phyloP scores from a whole-genome alignment of 176 grass and related monocot genomes.

The Miscanthus lutarioriparius region DNA sequence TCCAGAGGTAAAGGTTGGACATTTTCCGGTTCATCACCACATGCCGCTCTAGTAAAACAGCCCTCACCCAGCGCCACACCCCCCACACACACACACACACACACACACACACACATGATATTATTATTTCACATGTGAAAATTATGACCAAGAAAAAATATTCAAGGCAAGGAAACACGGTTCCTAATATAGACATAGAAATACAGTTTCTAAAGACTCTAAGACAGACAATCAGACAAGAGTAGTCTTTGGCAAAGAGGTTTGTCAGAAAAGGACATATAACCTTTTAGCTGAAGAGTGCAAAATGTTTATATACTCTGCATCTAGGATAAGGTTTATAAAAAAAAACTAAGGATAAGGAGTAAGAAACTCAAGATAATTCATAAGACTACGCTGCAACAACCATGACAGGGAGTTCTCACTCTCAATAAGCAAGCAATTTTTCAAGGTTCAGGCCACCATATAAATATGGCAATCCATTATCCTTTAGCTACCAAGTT shows the following conservation, averaged over 20 bases:
- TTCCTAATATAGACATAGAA: neutral
- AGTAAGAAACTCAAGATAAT: constrained; percentile 3
- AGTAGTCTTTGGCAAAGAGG: neutral
- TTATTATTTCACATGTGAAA: neutral
- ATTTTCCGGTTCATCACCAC: neutral
- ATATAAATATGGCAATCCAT: constrained; percentile 8
- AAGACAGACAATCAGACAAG: neutral
- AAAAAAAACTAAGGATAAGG: constrained; percentile 1
- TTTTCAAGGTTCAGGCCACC: neutral
- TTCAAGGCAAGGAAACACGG: neutral
- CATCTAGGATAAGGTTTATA: neutral
- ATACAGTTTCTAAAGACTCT: neutral
- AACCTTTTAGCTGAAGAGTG: neutral
- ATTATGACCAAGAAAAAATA: neutral
- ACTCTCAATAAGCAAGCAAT: constrained; percentile 1
- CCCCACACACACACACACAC: no score
- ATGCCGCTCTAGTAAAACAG: neutral
- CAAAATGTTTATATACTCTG: neutral
- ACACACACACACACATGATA: neutral
- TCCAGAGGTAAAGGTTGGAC: neutral
- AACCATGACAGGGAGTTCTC: neutral
- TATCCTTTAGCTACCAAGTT: neutral
- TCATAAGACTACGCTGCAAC: neutral
- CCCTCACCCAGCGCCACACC: no score
- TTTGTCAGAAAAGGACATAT: neutral